Percentiles rank a stretch among this genome's conserved stretches.
Evolutionary conservation across 1,284 basidiomycete genomes (phyloP).

Genomic region (Trametes sp.): DNA sequence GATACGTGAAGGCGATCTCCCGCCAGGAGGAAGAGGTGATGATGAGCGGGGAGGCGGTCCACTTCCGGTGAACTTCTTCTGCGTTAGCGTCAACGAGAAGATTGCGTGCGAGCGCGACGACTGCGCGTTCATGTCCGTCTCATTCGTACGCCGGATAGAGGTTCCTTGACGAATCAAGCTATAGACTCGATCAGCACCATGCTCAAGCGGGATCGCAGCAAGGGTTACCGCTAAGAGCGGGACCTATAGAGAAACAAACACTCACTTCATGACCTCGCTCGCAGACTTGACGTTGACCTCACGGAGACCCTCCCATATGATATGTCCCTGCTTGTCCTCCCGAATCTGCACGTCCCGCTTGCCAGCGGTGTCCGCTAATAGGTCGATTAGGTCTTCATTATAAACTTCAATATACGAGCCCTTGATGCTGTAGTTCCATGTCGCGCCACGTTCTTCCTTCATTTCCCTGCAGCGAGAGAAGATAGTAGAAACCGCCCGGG

Average conservation of each 20-base stretch:
- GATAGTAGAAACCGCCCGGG: slow-evolving; percentile 92
- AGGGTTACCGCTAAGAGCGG: not conserved
- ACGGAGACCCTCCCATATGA: slow-evolving; percentile 95
- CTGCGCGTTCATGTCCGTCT: slow-evolving; percentile 99
- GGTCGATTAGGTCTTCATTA: slow-evolving; percentile 96
- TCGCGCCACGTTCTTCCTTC: slow-evolving; percentile 75
- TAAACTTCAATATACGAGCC: slow-evolving; percentile 97
- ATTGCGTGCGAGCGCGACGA: slow-evolving; percentile 98
- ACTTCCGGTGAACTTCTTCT: slow-evolving; percentile 81
- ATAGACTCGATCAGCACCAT: slow-evolving; percentile 5
- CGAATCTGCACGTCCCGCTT: slow-evolving; percentile 93
- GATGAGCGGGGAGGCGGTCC: slow-evolving; percentile 73
- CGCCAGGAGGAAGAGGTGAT: slow-evolving; percentile 73
- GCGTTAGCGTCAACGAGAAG: slow-evolving; percentile 94
- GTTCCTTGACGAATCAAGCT: slow-evolving; percentile 89
- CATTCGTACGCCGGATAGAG: slow-evolving; percentile 90
- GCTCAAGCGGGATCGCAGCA: not conserved
- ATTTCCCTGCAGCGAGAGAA: slow-evolving; percentile 82
- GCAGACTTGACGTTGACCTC: slow-evolving; percentile 88
- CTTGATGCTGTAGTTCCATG: slow-evolving; percentile 80
- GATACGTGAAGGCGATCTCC: slow-evolving; percentile 80
- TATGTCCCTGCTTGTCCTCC: slow-evolving; percentile 95
- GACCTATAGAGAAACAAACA: slow-evolving; percentile 30
- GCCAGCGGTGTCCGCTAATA: slow-evolving; percentile 74
- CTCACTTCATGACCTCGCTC: slow-evolving; percentile 91